Evolutionary conservation across 2,329 filamentous ascomycete species (phyloP).

Genomic region (Clarireedia paspali): DNA sequence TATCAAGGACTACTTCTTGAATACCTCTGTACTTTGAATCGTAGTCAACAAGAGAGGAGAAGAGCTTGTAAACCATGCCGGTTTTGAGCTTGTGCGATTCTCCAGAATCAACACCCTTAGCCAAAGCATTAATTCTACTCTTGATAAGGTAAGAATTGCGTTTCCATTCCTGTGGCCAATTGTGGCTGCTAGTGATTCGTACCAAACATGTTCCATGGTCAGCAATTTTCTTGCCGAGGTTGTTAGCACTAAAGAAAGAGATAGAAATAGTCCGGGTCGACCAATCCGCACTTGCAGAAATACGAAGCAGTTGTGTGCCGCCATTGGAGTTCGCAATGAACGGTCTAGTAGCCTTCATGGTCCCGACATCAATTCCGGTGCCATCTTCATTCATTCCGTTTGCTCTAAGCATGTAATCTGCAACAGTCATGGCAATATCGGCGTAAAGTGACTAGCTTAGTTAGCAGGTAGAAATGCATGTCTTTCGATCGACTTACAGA

Average conservation of each 20-base stretch:
- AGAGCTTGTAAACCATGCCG: constrained; percentile 69
- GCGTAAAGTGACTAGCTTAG: not conserved
- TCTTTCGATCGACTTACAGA: not conserved
- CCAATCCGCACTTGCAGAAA: not conserved
- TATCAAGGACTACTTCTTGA: constrained; percentile 44
- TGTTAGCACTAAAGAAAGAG: not conserved
- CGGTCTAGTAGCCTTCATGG: constrained; percentile 47
- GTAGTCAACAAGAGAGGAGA: constrained; percentile 46
- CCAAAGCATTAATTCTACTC: not conserved
- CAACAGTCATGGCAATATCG: constrained; percentile 15
- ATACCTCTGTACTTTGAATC: constrained; percentile 45
- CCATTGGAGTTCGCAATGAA: not conserved
- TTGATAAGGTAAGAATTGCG: not conserved
- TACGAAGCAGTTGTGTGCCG: not conserved
- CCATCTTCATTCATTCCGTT: constrained; percentile 25
- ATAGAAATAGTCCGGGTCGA: not conserved
- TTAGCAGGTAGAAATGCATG: too few relatives aligned
- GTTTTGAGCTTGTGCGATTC: constrained; percentile 27
- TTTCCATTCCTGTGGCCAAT: not conserved
- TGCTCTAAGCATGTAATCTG: constrained; percentile 45
- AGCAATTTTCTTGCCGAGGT: not conserved
- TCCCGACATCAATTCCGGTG: constrained; percentile 47
- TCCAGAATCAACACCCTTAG: not conserved
- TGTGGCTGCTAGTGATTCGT: not conserved
- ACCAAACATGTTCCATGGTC: not conserved